phyloP scores from a whole-genome alignment of 306 rosid species.

The Rosa lucieae region DNA sequence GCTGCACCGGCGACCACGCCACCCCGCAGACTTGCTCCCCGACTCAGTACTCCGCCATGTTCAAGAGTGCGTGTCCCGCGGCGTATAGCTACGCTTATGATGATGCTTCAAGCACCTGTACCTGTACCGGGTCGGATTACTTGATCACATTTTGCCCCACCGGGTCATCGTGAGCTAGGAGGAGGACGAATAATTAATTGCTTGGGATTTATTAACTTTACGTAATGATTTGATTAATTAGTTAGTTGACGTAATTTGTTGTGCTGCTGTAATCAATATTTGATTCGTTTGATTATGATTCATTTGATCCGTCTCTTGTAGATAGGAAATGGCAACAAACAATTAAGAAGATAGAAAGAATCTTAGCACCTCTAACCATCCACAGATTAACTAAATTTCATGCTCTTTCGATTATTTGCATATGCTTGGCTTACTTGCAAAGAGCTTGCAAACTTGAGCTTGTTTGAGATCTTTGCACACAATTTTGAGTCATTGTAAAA shows the following conservation, averaged over 20 bases:
- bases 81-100: conserved; percentile 94
- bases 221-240: background rate
- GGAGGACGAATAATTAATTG: background rate
- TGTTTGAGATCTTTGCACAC: too few species aligned
- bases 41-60: conserved; percentile 68
- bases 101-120: conserved; percentile 86
- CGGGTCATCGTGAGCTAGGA: conserved; percentile 13
- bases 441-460: too few species aligned
- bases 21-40: conserved; percentile 77
- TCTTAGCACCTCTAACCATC: background rate
- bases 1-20: conserved; percentile 77
- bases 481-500: background rate
- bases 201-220: background rate
- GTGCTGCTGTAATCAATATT: background rate
- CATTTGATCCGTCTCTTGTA: background rate
- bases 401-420: background rate
- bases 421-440: too few species aligned
- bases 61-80: conserved; percentile 82
- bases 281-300: background rate
- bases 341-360: too few species aligned
- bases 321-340: background rate
- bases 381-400: background rate
- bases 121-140: conserved; percentile 74
- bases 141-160: conserved; percentile 67
- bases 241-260: background rate